These are phyloP conservation scores for Coccomyxa sp. DNA, from an alignment of 139 green algal genomes.

Conservation along the genomic window DNA sequence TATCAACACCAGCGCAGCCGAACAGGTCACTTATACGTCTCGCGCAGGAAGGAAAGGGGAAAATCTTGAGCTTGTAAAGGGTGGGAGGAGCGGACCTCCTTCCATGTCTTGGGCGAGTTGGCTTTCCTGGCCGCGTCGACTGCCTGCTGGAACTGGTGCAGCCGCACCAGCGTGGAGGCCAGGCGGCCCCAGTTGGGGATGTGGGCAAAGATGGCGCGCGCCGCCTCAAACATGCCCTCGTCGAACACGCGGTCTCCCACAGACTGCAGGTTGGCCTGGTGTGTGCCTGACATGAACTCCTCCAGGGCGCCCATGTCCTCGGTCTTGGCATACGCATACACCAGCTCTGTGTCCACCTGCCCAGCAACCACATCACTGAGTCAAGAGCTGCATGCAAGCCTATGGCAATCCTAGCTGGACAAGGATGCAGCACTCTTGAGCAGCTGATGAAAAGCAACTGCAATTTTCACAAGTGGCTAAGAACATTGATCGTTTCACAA, in stretches of 20 bases:
- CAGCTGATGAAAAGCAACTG: no score
- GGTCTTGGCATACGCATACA: conserved; percentile 91
- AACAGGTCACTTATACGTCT: no score
- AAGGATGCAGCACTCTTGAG: no score
- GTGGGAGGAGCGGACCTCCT: conserved; percentile 66
- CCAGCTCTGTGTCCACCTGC: conserved; percentile 92
- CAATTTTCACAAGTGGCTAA: no score
- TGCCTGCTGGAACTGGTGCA: conserved; percentile 84
- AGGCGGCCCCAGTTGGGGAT: conserved; percentile 95
- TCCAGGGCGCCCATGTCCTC: conserved; percentile 84
- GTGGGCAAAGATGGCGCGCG: conserved; percentile 85
- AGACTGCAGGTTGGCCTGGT: conserved; percentile 71
- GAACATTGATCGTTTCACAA: no score
- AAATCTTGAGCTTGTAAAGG: no score
- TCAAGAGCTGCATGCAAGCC: background rate
- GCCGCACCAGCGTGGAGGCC: conserved; percentile 83
- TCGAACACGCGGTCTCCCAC: conserved; percentile 77
- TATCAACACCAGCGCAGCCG: background rate
- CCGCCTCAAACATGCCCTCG: conserved; percentile 90
- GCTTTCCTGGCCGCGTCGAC: conserved; percentile 97
- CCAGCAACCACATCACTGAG: no score
- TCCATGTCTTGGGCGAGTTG: conserved; percentile 91
- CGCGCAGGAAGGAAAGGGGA: background rate
- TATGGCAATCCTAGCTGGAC: background rate
- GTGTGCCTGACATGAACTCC: conserved; percentile 85